These are phyloP conservation scores for Paraconiothyrium sp. DNA, from an alignment of 2,329 filamentous ascomycete genomes.

Conservation along the genomic window DNA sequence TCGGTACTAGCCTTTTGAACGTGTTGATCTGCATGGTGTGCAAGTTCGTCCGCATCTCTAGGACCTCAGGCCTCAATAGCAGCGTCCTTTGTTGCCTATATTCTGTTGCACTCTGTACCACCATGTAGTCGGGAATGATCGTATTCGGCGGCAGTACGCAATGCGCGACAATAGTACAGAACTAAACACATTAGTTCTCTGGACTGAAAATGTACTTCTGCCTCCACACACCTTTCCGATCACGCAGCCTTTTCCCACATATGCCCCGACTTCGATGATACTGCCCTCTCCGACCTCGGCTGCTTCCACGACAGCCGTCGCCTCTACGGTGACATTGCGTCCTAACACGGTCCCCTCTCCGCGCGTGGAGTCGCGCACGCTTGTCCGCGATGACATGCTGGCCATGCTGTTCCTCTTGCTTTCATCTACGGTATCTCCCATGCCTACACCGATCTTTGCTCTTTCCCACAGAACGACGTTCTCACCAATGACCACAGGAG, in stretches of 20 bases:
- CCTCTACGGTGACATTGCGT: slow-evolving; percentile 56
- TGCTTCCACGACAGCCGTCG: slow-evolving; percentile 52
- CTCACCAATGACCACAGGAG: slow-evolving; percentile 55
- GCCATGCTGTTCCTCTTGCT: slow-evolving; percentile 22
- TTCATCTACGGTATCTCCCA: slow-evolving; percentile 32
- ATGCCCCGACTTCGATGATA: slow-evolving; percentile 45
- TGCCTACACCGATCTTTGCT: slow-evolving; percentile 52
- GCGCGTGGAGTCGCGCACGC: slow-evolving; percentile 27
- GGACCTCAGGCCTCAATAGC: slow-evolving; percentile 39
- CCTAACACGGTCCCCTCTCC: slow-evolving; percentile 50
- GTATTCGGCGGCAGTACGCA: slow-evolving; percentile 48
- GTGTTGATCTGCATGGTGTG: slow-evolving; percentile 49
- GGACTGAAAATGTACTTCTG: neutral
- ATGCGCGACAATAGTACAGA: slow-evolving; percentile 55
- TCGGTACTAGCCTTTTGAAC: slow-evolving; percentile 47
- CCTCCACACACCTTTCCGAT: slow-evolving; percentile 52
- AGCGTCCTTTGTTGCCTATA: slow-evolving; percentile 53
- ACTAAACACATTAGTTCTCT: slow-evolving; percentile 37
- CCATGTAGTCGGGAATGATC: slow-evolving; percentile 56
- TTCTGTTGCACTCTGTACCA: slow-evolving; percentile 53
- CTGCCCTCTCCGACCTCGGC: slow-evolving; percentile 49
- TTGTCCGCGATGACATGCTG: slow-evolving; percentile 20
- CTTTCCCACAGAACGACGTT: slow-evolving; percentile 80
- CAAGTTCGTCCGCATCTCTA: slow-evolving; percentile 37
- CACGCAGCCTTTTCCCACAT: slow-evolving; percentile 43